Base-by-base conservation (phyloP, 2,329 filamentous ascomycete genomes). In the Colletotrichum tabaci region DNA sequence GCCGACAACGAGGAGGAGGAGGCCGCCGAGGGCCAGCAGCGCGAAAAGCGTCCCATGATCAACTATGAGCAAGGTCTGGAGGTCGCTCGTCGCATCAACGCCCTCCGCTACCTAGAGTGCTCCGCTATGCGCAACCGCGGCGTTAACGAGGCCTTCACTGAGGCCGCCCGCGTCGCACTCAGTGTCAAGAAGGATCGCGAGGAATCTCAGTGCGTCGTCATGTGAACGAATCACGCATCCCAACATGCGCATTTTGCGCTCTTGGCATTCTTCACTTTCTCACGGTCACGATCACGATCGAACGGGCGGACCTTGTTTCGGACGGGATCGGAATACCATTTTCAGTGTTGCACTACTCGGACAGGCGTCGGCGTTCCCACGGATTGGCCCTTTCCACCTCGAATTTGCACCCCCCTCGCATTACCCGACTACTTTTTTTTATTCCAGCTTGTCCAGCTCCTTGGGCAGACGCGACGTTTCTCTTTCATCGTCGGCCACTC, bases 131-230 rank as follows among this genome's bases (percentile, higher is more conserved):
- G 95, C 84, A 99, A 99, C 84, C 91, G 96, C 61, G 96, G 96
- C 73, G 97, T 99, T 79, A 98, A 98, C 83, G 96, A 99, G 84
- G 96, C 96, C 53, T 99, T 99, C 79, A 98, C 96, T 50, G 96
- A 99, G 86, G 96, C 96, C 50, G 96, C 96, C 30, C 93, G 97
- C 78, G 96, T 99, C 46, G 96, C 96, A 16, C 87, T 99, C 67
- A 91, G 90, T 75, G 90, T 92, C 68, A 91, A 89, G 83, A 89
- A 90, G 77, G 89, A 89, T 72, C 87, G 89, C 76, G 89, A 91
- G 73, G 88, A 90, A 70, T 85, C 84, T 74, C 90, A 89, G 78
- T 92, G 90, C 80, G 78, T 79, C 72, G 80, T 92, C 73, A 91
- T 92, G 90, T 92, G 82, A 82, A 46, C 60, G 18, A 23, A 10